Base-by-base conservation (phyloP, 2,329 filamentous ascomycete species). In the Nemania diffusa region DNA sequence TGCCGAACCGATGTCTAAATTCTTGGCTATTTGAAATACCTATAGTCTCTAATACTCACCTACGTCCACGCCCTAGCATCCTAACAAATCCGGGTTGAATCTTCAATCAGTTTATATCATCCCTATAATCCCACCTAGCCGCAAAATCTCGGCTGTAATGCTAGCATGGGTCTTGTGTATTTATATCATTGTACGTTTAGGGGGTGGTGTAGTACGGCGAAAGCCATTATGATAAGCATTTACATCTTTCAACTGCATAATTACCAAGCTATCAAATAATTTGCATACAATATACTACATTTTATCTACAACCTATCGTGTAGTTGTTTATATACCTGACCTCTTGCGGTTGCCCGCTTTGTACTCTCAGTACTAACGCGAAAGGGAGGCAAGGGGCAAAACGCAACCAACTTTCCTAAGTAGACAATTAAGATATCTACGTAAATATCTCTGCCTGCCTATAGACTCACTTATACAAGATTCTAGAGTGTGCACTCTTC, bases 101-200 rank as follows among this genome's bases (percentile, higher is more conserved):
- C 7, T 6, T 24, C 22, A 50, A 26, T 13, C 53, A 17, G 24
- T 55, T 57, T 34, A n/a, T 53, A 11, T 17, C 20, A 15, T 40
- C 13, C 6, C 20, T 17, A 34, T 37, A 34, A 29, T 20, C 5
- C 40, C 34, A 9, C n/a, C 27, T 20, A 5, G n/a, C 22, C 26
- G 15, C 40, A 29, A 26, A 57, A 8, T 20, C 20, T 56, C 27
- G 27, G 44, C 15, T 27, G 42, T 24, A 22, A 55, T 56, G 58
- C 42, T 42, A n/a, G 64, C 37, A 64, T 59, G 60, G 57, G 32
- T 69, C 62, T 70, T 40, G 64, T 69, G 66, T 65, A 70, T 71
- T 62, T 71, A 66, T 73, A 74, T 67, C 62, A 55, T 50, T 69
- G 62, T 67, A 65, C 69, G 64, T 65, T 59, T 57, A 51, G 60